These are phyloP conservation scores for Malus orientalis DNA, from an alignment of 306 rosid genomes.

Conservation along the genomic window DNA sequence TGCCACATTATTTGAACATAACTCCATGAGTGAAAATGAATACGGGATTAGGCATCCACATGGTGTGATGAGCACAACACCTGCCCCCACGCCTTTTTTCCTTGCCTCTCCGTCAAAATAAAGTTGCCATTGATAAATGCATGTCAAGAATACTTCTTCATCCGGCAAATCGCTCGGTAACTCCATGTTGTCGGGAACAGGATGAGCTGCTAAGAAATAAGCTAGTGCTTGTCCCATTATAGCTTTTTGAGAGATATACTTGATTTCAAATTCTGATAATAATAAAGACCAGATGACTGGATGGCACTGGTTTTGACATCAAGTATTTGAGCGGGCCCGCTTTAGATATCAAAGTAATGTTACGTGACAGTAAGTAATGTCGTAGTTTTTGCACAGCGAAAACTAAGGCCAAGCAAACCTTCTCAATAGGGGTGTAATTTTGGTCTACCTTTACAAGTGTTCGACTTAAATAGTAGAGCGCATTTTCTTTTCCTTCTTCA, in stretches of 20 bases:
- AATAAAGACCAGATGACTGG: background rate
- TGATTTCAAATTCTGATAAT: background rate
- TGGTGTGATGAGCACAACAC: background rate
- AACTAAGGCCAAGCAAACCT: background rate
- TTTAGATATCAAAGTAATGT: background rate
- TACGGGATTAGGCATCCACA: background rate
- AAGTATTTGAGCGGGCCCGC: background rate
- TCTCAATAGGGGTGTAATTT: background rate
- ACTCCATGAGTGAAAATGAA: no score
- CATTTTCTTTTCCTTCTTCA: background rate
- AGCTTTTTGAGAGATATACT: background rate
- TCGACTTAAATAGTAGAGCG: background rate
- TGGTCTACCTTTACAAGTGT: background rate
- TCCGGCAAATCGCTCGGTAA: fast-evolving
- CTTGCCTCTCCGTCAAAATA: background rate
- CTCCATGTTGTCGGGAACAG: background rate
- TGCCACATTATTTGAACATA: no score
- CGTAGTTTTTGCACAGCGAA: background rate
- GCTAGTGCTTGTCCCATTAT: background rate
- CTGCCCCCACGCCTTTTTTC: no score
- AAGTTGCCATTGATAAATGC: background rate
- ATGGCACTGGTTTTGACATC: background rate
- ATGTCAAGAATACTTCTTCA: background rate
- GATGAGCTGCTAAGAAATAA: background rate
- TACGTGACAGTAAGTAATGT: background rate